phyloP scores from a whole-genome alignment of 192 early-diverging fungal genomes.

The Coemansia sp. region DNA sequence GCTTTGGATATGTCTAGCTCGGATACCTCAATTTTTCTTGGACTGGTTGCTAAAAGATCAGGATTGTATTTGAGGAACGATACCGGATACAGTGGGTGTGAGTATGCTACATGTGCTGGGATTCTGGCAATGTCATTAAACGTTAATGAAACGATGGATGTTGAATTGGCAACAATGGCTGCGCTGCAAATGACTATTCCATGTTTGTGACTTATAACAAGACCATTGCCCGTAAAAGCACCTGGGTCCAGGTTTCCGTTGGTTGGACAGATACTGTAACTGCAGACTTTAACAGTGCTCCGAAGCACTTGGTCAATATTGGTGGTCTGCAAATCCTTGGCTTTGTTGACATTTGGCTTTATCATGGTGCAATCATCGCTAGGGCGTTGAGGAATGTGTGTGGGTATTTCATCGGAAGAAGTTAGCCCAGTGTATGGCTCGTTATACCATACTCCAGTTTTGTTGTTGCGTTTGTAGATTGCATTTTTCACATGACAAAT shows the following conservation, averaged over 20 bases:
- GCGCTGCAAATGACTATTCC: conserved; percentile 2
- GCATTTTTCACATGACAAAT: neutral
- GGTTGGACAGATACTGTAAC: neutral
- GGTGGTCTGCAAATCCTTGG: too few species aligned
- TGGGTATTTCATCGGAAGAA: neutral
- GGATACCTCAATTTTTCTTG: neutral
- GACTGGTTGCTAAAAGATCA: neutral
- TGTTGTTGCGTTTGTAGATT: neutral
- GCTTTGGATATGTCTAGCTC: neutral
- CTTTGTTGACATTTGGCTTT: too few species aligned
- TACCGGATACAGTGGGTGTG: neutral
- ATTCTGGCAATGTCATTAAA: neutral
- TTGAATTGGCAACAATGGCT: neutral
- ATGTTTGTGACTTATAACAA: neutral
- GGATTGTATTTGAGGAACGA: conserved; percentile 4
- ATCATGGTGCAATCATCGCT: neutral
- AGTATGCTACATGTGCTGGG: neutral
- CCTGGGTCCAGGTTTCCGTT: neutral
- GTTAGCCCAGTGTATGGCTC: neutral
- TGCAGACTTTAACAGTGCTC: neutral
- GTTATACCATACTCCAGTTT: neutral
- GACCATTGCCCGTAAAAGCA: neutral
- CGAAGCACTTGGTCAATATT: neutral
- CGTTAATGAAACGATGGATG: neutral
- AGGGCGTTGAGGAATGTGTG: neutral